Evolutionary conservation across 345 rosid genomes (phyloP).

Genomic region (Gossypium australe): DNA sequence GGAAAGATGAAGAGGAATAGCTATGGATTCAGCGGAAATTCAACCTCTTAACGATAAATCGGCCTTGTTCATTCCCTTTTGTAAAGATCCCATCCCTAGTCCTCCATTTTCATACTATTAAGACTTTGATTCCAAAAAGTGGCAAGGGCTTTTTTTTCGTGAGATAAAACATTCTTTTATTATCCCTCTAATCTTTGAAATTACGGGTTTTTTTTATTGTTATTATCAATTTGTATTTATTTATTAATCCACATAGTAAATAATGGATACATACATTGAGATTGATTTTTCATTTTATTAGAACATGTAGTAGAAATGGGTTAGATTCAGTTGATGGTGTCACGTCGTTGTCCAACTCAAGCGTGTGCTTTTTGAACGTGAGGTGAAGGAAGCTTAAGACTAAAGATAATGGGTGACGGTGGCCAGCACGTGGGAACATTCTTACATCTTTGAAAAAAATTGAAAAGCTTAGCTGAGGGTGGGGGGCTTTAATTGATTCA

Average conservation of each 20-base stretch:
- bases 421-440: not conserved
- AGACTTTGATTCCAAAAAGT: constrained; percentile 16
- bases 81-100: constrained; percentile 12
- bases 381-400: not conserved
- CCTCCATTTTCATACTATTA: not conserved
- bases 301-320: constrained; percentile 1
- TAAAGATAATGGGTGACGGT: not conserved
- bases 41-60: constrained; percentile 16
- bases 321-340: not conserved
- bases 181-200: constrained; percentile 1
- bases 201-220: not conserved
- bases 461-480: not conserved
- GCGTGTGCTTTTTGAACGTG: not conserved
- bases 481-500: not conserved
- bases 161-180: not conserved
- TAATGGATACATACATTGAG: constrained; percentile 8
- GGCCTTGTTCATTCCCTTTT: constrained; percentile 2
- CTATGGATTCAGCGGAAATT: constrained; percentile 34
- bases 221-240: too few relatives aligned
- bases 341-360: not conserved
- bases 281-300: constrained; percentile 29
- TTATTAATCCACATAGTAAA: not conserved
- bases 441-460: not conserved
- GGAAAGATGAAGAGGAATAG: constrained; percentile 38
- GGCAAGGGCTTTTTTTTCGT: not conserved